Evolutionary conservation across 2,329 filamentous ascomycete species (phyloP), one percentile per base, ranked within the genome.

Genomic region (Biscogniauxia sp.): DNA sequence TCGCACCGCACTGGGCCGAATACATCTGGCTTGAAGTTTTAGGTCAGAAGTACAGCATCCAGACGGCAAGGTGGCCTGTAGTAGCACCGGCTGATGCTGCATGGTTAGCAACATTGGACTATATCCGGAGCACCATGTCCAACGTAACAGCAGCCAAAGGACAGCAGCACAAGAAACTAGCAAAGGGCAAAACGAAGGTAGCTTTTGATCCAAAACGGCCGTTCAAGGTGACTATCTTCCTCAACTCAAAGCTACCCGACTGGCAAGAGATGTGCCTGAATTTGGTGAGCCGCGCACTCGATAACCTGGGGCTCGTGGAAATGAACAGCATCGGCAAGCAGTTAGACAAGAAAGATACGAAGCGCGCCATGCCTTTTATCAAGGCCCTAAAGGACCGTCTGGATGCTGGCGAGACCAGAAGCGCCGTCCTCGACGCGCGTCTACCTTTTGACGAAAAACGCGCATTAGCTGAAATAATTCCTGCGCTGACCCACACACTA

Each of bases 331-430:
- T 61, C 72, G 37, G 37, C 37, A 45, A 45, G 37, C 11, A 45
- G 37, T n/a, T 45, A 17, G 91, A 96, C 74, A 96, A 95, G 80
- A 86, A 86, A 61, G 91, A 95, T 78, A 92, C 92, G 84, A 98
- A 98, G 86, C 95, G 95, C 79, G 93, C 93, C 3, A 98, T 98
- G 94, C 94, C 94, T 0, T 98, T 97, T 72, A 88, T 97, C 56
- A 93, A 97, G 79, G 79, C 76, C 7, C 80, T 98, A 61, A 97
- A 97, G 88, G 90, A 86, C 76, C 86, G 91, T 56, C 84, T 98
- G 58, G 82, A 92, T 60, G 81, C 82, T 55, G 89, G 90, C 63
- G 86, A 93, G 76, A 77, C 81, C 17, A 79, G 85, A 1, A 80
- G 84, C 25, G 81, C 78, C 1, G 92, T 97, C 11, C 88, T 97